These are phyloP conservation scores for Saprolegnia diclina DNA, from an alignment of 352 stramenopile species.

Conservation along the genomic window DNA sequence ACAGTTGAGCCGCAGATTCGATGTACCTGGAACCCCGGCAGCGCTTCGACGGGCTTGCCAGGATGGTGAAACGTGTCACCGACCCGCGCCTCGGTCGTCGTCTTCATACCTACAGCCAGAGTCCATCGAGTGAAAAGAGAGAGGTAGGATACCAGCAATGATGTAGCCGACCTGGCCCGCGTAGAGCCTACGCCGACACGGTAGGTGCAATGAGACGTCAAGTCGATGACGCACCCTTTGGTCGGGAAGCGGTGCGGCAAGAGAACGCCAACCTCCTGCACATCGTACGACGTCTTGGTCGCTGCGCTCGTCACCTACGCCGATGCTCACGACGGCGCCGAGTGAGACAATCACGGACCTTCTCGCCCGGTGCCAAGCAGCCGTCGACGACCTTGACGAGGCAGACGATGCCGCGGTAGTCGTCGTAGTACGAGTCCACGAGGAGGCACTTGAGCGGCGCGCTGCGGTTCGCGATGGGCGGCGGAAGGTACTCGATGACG, in stretches of 20 bases:
- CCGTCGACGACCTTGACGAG: slow-evolving; percentile 93
- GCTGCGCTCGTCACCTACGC: slow-evolving; percentile 46
- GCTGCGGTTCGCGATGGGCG: slow-evolving; percentile 47
- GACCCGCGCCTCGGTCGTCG: slow-evolving; percentile 94
- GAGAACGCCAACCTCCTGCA: slow-evolving; percentile 95
- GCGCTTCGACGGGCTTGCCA: slow-evolving; percentile 46
- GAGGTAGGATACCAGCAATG: slow-evolving; percentile 54
- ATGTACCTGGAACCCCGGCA: slow-evolving; percentile 62
- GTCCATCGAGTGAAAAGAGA: too few species aligned
- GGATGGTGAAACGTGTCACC: slow-evolving; percentile 81
- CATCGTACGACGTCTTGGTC: slow-evolving; percentile 82
- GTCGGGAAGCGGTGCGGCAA: slow-evolving; percentile 81
- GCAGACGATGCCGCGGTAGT: slow-evolving; percentile 92
- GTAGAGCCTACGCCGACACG: slow-evolving; percentile 43
- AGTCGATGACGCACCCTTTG: slow-evolving; percentile 29
- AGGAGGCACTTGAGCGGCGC: slow-evolving; percentile 88
- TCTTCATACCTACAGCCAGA: slow-evolving; percentile 82
- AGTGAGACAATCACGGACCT: slow-evolving; percentile 20
- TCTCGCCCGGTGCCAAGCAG: slow-evolving; percentile 74
- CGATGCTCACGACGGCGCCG: slow-evolving; percentile 30
- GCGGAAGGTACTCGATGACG: slow-evolving; percentile 70
- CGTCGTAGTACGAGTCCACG: slow-evolving; percentile 97
- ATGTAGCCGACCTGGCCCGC: slow-evolving; percentile 96
- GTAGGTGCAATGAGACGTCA: neutral
- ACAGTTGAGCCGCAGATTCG: neutral